A percentile compares a stretch with the other conserved stretches of the same genome.
These are phyloP conservation scores for Myriosclerotinia duriaeana DNA, from an alignment of 2,329 filamentous ascomycete genomes.

Conservation along the genomic window DNA sequence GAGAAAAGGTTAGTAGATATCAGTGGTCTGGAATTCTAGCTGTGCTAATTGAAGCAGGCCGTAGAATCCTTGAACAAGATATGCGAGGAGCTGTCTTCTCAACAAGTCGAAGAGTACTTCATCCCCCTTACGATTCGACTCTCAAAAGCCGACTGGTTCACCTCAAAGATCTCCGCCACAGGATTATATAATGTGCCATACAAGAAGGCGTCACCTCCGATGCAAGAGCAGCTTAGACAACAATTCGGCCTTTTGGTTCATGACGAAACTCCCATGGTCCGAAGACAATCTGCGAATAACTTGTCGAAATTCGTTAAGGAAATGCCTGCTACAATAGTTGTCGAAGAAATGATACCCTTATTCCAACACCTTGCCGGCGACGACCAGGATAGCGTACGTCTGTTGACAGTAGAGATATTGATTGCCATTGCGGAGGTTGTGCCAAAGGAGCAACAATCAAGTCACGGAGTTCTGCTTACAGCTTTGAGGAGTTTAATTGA, in stretches of 20 bases:
- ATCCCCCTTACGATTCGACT: slow-evolving; percentile 93
- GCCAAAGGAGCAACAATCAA: slow-evolving; percentile 96
- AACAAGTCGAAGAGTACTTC: slow-evolving; percentile 96
- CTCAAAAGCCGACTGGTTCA: slow-evolving; percentile 99
- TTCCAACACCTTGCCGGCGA: slow-evolving; percentile 96
- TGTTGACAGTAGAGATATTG: slow-evolving; percentile 93
- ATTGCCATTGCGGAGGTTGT: slow-evolving; percentile 96
- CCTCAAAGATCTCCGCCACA: slow-evolving; percentile 96
- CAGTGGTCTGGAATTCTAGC: background rate
- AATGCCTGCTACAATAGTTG: slow-evolving; percentile 86
- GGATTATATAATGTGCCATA: slow-evolving; percentile 94
- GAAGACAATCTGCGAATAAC: slow-evolving; percentile 93
- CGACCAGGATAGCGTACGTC: slow-evolving; percentile 94
- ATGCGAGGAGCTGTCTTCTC: slow-evolving; percentile 83
- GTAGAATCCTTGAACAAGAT: slow-evolving; percentile 99
- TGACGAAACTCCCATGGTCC: slow-evolving; percentile 98
- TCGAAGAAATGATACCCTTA: slow-evolving; percentile 98
- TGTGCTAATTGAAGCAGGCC: slow-evolving; percentile 57
- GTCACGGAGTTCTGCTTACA: slow-evolving; percentile 88
- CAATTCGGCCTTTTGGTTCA: slow-evolving; percentile 92
- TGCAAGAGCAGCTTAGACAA: slow-evolving; percentile 87
- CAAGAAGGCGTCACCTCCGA: slow-evolving; percentile 80
- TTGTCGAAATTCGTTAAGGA: slow-evolving; percentile 97
- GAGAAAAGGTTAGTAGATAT: slow-evolving; percentile 76
- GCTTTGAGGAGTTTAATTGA: slow-evolving; percentile 92